Evolutionary conservation across 441 rosid genomes (phyloP).

Genomic region (Eruca vesicaria): DNA sequence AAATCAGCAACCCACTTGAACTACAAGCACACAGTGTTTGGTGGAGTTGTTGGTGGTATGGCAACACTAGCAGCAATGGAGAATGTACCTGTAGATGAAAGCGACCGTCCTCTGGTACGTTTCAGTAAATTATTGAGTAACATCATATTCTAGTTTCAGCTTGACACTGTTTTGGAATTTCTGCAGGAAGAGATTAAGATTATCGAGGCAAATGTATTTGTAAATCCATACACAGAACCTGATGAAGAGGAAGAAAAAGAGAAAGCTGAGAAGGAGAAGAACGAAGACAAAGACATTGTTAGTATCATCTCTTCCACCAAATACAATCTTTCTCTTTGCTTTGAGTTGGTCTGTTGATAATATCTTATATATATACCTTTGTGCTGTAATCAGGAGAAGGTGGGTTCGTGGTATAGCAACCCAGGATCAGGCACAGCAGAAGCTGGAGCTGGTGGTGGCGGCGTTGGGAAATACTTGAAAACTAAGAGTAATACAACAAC

Average conservation of each 20-base stretch:
- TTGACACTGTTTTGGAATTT: neutral
- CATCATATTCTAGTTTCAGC: neutral
- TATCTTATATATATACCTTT: slow-evolving; percentile 2
- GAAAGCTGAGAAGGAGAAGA: slow-evolving; percentile 48
- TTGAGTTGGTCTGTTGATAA: neutral
- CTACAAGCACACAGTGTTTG: slow-evolving; percentile 92
- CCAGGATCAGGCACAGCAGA: slow-evolving; percentile 73
- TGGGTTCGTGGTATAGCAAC: slow-evolving; percentile 97
- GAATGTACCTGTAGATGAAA: slow-evolving; percentile 77
- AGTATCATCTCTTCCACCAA: slow-evolving; percentile 21
- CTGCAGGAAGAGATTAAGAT: slow-evolving; percentile 91
- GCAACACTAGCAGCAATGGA: slow-evolving; percentile 83
- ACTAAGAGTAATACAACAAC: slow-evolving; percentile 52
- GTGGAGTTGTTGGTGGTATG: slow-evolving; percentile 89
- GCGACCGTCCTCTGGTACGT: slow-evolving; percentile 80
- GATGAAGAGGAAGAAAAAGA: slow-evolving; percentile 84
- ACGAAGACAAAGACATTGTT: slow-evolving; percentile 72
- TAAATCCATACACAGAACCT: slow-evolving; percentile 83
- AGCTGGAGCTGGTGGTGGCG: slow-evolving; percentile 52
- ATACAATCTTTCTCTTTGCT: neutral
- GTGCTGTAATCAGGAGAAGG: slow-evolving; percentile 59
- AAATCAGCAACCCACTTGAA: slow-evolving; percentile 93
- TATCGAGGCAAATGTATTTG: slow-evolving; percentile 61
- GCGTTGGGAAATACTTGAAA: slow-evolving; percentile 88
- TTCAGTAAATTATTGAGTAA: neutral